Evolutionary conservation across 352 stramenopile species (phyloP).

Genomic region (Nothophytophthora sp.): DNA sequence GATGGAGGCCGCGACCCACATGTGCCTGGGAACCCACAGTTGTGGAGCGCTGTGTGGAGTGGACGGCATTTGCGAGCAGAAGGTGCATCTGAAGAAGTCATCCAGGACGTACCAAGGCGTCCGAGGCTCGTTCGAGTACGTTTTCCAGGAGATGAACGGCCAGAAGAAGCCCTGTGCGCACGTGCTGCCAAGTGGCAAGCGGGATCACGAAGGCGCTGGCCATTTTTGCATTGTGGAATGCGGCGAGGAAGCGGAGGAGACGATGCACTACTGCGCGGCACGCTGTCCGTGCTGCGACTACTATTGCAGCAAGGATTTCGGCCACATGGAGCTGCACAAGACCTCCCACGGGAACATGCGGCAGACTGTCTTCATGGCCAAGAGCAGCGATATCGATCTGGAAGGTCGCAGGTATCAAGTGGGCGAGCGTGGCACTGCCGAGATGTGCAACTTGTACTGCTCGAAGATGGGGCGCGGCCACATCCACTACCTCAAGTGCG

Average conservation of each 20-base stretch:
- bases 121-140: conserved; percentile 55
- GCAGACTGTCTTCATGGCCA: conserved; percentile 62
- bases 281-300: conserved; percentile 64
- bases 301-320: conserved; percentile 58
- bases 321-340: conserved; percentile 46
- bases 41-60: conserved; percentile 44
- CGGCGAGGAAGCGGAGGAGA: conserved; percentile 1
- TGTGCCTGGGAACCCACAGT: conserved; percentile 40
- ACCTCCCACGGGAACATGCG: conserved; percentile 74
- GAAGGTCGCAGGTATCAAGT: conserved; percentile 33
- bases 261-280: conserved; percentile 53
- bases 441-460: conserved; percentile 53
- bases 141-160: conserved; percentile 73
- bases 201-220: conserved; percentile 18
- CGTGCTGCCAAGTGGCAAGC: conserved; percentile 32
- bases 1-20: conserved; percentile 50
- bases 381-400: conserved; percentile 51
- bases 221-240: conserved; percentile 43
- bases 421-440: conserved; percentile 32
- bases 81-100: conserved; percentile 57
- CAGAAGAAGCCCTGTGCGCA: conserved; percentile 47
- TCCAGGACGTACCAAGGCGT: conserved; percentile 46
- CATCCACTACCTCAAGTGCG: conserved; percentile 32
- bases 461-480: conserved; percentile 38
- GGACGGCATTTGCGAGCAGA: conserved; percentile 61